Conservation (phyloP, 345 rosid genomes). For the Gossypium anomalum region DNA sequence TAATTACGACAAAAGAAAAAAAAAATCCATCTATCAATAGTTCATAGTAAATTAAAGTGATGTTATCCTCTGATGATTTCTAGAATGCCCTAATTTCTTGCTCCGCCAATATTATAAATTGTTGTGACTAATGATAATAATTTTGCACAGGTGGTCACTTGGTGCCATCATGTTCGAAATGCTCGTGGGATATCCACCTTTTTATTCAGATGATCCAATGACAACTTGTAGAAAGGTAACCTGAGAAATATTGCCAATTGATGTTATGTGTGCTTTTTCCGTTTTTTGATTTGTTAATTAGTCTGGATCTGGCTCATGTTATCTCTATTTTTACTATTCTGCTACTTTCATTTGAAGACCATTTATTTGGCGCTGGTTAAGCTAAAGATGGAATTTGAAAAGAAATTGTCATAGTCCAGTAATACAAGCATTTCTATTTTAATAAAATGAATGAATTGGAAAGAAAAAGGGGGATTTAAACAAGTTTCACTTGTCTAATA, state of each 20-base stretch:
- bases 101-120: slow-evolving; percentile 7
- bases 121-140: slow-evolving; percentile 16
- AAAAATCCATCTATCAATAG: not conserved
- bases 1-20: too few species aligned
- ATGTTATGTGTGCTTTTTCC: not conserved
- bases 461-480: not conserved
- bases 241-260: not conserved
- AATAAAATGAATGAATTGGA: not conserved
- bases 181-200: slow-evolving; percentile 98
- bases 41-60: not conserved
- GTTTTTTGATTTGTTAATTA: not conserved
- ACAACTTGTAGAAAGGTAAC: slow-evolving; percentile 92
- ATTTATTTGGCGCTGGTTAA: not conserved
- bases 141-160: slow-evolving; percentile 83
- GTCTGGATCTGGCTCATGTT: not conserved
- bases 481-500: slow-evolving; percentile 4
- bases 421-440: not conserved
- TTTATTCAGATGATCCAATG: slow-evolving; percentile 98
- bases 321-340: slow-evolving; percentile 1
- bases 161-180: slow-evolving; percentile 98
- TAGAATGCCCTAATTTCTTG: slow-evolving; percentile 14
- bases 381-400: not conserved
- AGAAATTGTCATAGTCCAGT: not conserved
- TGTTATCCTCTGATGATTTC: not conserved
- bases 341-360: not conserved